Conservation (phyloP, 352 stramenopile species). For the Phytophthora macrochlamydospora region DNA sequence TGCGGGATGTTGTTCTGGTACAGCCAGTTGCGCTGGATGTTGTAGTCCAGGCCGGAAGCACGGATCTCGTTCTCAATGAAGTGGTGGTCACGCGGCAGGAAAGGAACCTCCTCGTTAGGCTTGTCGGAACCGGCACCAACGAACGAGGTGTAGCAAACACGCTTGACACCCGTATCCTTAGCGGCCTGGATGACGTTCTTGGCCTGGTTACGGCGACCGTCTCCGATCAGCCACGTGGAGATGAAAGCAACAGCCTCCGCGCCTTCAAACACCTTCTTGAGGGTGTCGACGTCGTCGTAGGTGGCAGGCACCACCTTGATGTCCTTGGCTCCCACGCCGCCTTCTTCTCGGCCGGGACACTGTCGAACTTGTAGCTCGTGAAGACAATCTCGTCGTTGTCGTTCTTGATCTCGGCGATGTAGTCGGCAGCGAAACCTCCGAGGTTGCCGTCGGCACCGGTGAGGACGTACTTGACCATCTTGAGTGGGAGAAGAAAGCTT, state of each 20-base stretch:
- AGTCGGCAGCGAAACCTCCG: slow-evolving; percentile 17
- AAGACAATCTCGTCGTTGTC: slow-evolving; percentile 17
- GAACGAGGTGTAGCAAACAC: slow-evolving; percentile 14
- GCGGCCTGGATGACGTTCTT: slow-evolving; percentile 8
- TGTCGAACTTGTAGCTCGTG: slow-evolving; percentile 19
- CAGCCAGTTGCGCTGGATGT: slow-evolving; percentile 16
- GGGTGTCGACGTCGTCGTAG: slow-evolving; percentile 4
- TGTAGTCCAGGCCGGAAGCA: slow-evolving; percentile 10
- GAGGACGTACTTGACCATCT: slow-evolving; percentile 24
- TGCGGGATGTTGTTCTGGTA: slow-evolving; percentile 11
- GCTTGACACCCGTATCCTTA: slow-evolving; percentile 12
- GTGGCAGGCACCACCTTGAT: slow-evolving; percentile 2
- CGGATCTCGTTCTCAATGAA: slow-evolving; percentile 10
- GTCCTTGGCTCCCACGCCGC: slow-evolving; percentile 2
- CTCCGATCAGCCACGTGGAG: slow-evolving; percentile 15
- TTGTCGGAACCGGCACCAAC: background rate
- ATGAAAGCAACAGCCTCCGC: slow-evolving; percentile 16
- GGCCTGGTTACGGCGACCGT: slow-evolving; percentile 7
- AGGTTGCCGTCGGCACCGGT: slow-evolving; percentile 21
- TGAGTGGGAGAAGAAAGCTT: background rate
- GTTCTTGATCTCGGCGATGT: slow-evolving; percentile 11
- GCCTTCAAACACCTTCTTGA: slow-evolving; percentile 17
- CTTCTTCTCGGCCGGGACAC: slow-evolving; percentile 11
- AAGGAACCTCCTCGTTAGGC: slow-evolving; percentile 9
- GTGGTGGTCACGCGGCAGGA: slow-evolving; percentile 14